phyloP scores from a whole-genome alignment of 306 rosid species.

The Medicago truncatula region DNA sequence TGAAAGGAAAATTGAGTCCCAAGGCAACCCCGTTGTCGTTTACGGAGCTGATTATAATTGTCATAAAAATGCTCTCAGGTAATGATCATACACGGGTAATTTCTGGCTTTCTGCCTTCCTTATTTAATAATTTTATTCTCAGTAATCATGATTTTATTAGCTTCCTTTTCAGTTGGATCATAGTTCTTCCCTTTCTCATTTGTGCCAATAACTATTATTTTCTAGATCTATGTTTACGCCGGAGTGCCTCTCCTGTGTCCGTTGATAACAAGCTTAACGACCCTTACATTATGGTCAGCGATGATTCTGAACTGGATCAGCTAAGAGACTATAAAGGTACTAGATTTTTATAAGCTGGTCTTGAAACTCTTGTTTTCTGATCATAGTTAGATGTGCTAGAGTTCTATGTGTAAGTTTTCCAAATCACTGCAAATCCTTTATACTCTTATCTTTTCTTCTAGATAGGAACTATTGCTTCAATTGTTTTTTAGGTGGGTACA shows the following conservation, averaged over 20 bases:
- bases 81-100: conserved; percentile 37
- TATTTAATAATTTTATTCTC: conserved; percentile 24
- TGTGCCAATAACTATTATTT: conserved; percentile 29
- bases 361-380: conserved; percentile 9
- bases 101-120: conserved; percentile 12
- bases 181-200: conserved; percentile 41
- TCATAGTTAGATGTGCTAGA: not conserved
- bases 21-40: conserved; percentile 56
- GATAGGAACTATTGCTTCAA: conserved; percentile 27
- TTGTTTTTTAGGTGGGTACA: conserved; percentile 16
- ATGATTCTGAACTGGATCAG: conserved; percentile 46
- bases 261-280: conserved; percentile 29
- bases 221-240: conserved; percentile 45
- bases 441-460: conserved; percentile 14
- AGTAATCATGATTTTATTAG: conserved; percentile 26
- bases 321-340: conserved; percentile 42
- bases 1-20: conserved; percentile 64
- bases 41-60: conserved; percentile 66
- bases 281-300: conserved; percentile 31
- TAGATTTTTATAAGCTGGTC: conserved; percentile 33
- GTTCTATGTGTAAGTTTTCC: conserved; percentile 5
- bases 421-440: conserved; percentile 15
- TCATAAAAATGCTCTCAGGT: conserved; percentile 93
- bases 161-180: conserved; percentile 43
- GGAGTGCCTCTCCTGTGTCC: conserved; percentile 42